These are phyloP conservation scores for Phaffia tasmanica DNA, from an alignment of 768 basidiomycete genomes.

Conservation along the genomic window DNA sequence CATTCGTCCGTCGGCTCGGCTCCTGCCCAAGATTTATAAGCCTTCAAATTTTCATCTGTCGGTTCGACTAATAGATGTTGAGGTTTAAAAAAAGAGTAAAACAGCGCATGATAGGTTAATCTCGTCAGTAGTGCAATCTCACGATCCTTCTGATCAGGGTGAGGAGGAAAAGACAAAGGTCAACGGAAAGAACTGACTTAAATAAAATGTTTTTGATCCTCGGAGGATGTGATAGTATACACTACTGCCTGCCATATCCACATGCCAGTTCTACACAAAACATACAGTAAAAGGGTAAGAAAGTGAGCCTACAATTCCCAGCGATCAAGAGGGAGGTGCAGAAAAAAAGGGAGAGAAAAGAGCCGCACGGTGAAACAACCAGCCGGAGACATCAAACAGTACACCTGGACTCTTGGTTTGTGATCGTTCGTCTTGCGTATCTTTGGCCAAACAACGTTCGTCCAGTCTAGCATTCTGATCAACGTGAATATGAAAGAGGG, in stretches of 20 bases:
- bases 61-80: slow-evolving; percentile 16
- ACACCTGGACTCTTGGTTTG: slow-evolving; percentile 80
- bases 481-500: no score
- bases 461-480: slow-evolving; percentile 88
- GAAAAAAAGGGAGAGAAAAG: no score
- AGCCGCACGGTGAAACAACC: slow-evolving; percentile 62
- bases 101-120: no score
- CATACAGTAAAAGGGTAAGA: slow-evolving; percentile 1
- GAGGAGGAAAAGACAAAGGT: neutral
- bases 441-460: slow-evolving; percentile 82
- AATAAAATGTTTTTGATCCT: slow-evolving; percentile 89
- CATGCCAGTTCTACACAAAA: slow-evolving; percentile 74
- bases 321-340: no score
- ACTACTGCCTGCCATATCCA: slow-evolving; percentile 78
- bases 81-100: neutral
- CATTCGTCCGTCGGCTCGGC: slow-evolving; percentile 66
- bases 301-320: no score
- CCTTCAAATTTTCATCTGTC: slow-evolving; percentile 16
- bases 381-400: slow-evolving; percentile 92
- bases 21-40: slow-evolving; percentile 46
- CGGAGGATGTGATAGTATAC: slow-evolving; percentile 79
- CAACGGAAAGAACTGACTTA: slow-evolving; percentile 41
- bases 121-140: no score
- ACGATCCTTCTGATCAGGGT: neutral
- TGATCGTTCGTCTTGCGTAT: slow-evolving; percentile 4